A percentile compares a stretch with the other conserved stretches of the same genome.
Evolutionary conservation across 257 asterid species (phyloP).

Genomic region (Phtheirospermum japonicum): DNA sequence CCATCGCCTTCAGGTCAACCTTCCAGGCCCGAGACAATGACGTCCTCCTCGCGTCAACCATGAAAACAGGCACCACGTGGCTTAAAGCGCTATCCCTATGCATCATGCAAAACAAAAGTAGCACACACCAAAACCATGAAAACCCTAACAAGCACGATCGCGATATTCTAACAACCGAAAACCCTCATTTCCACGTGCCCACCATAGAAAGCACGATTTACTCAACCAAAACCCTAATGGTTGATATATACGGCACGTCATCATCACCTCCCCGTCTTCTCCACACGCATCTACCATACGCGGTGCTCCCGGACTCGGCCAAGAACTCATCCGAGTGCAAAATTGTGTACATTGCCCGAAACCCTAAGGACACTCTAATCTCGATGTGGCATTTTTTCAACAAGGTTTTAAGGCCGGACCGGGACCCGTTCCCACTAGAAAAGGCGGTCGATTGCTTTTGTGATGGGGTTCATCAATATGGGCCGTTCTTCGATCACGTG

Average conservation of each 20-base stretch:
- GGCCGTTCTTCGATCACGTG: slow-evolving; percentile 39
- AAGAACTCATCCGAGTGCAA: slow-evolving; percentile 30
- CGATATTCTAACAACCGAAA: slow-evolving; percentile 17
- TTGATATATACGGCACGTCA: slow-evolving; percentile 15
- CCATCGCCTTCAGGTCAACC: slow-evolving; percentile 19
- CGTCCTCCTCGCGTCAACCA: slow-evolving; percentile 20
- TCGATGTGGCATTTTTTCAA: slow-evolving; percentile 40
- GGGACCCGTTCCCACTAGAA: slow-evolving; percentile 27
- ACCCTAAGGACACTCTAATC: slow-evolving; percentile 39
- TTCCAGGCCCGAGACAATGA: slow-evolving; percentile 25
- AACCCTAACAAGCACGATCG: neutral
- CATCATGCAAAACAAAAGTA: slow-evolving; percentile 21
- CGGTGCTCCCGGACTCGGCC: slow-evolving; percentile 29
- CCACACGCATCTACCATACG: slow-evolving; percentile 36
- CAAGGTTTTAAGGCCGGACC: neutral
- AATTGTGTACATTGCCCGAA: slow-evolving; percentile 38
- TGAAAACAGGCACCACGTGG: slow-evolving; percentile 22
- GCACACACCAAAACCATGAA: neutral
- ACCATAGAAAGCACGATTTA: slow-evolving; percentile 30
- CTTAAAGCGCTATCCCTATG: slow-evolving; percentile 21
- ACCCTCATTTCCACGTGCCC: slow-evolving; percentile 37
- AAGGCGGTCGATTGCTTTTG: slow-evolving; percentile 35
- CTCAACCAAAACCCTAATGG: slow-evolving; percentile 14
- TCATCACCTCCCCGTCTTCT: slow-evolving; percentile 31
- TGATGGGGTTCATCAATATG: slow-evolving; percentile 31